These are phyloP conservation scores for Platanus orientalis DNA, from an alignment of 164 flowering plant species.

Conservation along the genomic window DNA sequence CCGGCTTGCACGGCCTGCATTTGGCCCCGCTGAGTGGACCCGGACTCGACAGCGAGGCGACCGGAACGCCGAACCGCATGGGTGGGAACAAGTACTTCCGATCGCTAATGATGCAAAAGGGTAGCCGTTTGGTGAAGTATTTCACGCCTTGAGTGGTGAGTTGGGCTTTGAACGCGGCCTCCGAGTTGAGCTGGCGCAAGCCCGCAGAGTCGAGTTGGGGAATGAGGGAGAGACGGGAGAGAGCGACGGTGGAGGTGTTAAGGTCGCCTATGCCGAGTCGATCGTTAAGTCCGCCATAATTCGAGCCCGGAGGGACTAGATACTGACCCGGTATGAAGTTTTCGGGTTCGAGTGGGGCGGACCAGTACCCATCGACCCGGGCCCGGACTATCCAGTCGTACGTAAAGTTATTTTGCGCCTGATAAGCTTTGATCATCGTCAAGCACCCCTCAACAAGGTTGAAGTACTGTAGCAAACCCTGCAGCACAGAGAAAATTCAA, in stretches of 20 bases:
- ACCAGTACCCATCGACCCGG: constrained; percentile 92
- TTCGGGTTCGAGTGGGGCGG: constrained; percentile 49
- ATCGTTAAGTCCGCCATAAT: constrained; percentile 84
- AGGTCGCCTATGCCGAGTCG: constrained; percentile 81
- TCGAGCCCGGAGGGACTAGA: constrained; percentile 76
- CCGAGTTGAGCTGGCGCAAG: constrained; percentile 69
- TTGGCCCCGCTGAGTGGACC: constrained; percentile 91
- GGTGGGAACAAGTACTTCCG: constrained; percentile 70
- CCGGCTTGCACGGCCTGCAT: constrained; percentile 81
- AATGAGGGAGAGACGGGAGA: constrained; percentile 82
- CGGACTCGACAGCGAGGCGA: constrained; percentile 66
- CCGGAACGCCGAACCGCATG: constrained; percentile 68
- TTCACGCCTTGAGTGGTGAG: constrained; percentile 43
- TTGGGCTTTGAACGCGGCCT: constrained; percentile 79
- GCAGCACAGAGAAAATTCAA: constrained; percentile 8
- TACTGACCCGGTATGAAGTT: constrained; percentile 55
- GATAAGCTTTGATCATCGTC: constrained; percentile 50
- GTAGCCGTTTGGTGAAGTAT: constrained; percentile 42
- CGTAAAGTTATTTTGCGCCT: constrained; percentile 48
- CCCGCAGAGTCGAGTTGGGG: constrained; percentile 66
- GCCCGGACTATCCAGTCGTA: constrained; percentile 95
- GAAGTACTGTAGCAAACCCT: constrained; percentile 90
- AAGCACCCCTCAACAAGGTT: constrained; percentile 87
- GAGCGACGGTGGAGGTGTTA: constrained; percentile 61
- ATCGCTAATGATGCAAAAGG: constrained; percentile 80